Base-by-base conservation (phyloP, 306 rosid species). In the Urtica urens region DNA sequence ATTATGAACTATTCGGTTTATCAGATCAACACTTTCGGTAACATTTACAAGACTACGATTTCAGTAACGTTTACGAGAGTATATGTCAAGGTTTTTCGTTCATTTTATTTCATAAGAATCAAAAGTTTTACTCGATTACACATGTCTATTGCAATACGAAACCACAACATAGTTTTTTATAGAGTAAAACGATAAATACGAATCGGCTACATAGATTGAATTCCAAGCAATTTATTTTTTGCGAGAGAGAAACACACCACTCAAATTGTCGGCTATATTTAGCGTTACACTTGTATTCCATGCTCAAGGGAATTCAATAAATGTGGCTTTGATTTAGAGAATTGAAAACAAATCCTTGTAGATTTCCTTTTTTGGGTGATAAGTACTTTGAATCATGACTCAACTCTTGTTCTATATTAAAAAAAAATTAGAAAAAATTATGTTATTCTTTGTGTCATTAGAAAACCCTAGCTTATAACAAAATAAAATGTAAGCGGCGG, bases 251-350 rank as follows among this genome's bases (percentile, higher is more conserved):
- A 10, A 31, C 13, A 0, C 0, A 7, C 18, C 7, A 13, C 16
- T 27, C 5, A n/a, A n/a, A 39, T 52, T 8, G 23, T 15, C 13
- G 22, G 18, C 10, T 66, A 11, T 29, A 19, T 38, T 25, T 31
- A 16, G 46, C 42, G 5, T 26, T 17, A 45, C 63, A 51, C 37
- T 42, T 43, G 44, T 12, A 19, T 28, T 57, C 20, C 44, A 44
- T 57, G 60, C 38, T 7, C 20, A 7, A 13, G 12, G 18, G 27
- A 55, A 38, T 16, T 42, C n/a, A 43, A 5, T 28, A 51, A 56
- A 43, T 44, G 40, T 43, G 2, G 40, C n/a, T 28, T 10, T 7
- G 41, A 47, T 26, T 4, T 47, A 1, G 2, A 19, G 2, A 38
- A 47, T n/a, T 47, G 34, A 43, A 20, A 24, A 23, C 20, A 46